Base-by-base conservation (phyloP, 495 filamentous ascomycete genomes). In the Trichoderma parareesei region DNA sequence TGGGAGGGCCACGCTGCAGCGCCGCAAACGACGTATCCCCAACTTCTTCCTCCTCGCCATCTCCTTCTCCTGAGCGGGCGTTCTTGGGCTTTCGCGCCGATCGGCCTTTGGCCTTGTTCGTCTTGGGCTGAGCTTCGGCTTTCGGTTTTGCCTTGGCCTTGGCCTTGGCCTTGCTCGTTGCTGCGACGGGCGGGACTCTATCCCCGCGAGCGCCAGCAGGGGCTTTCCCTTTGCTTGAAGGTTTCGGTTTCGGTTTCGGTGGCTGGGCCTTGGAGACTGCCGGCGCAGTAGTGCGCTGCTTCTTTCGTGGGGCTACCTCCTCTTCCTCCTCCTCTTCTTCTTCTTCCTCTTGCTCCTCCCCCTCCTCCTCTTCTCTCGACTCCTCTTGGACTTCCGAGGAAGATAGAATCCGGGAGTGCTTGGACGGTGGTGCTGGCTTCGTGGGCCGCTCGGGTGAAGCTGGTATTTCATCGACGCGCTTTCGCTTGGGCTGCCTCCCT, bases 1-100 rank as follows among this genome's bases (percentile, higher is more conserved):
- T 73, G 16, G 82, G 80, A 37, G 84, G 83, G 0, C 80, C 78
- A 8, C 77, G 79, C 42, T 79, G 75, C 14, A 81, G 60, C 33
- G 63, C 68, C 5, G 74, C 69, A 60, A 71, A 53, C 41, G 77
- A 78, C 4, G 71, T 70, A 37, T 82, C 79, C 42, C 73, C 76
- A 2, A 70, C 67, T 74, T 77, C 63, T 69, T 73, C 68, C 38
- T 66, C 67, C 37, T 65, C 65, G 11, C 60, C 46, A 38, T 64
- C 40, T 41, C 27, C 67, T 10, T 20, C 67, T 40, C 65, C 68
- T n/a, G 42, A 65, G 1, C 59, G 8, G 61, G 42, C 61, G 10
- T 46, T 14, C 64, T 68, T 70, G 10, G 71, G 66, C 66, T 67
- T 65, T 59, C 65, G 66, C 38, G 68, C 71, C 2, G 67, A 66